Percentiles rank a stretch among this genome's conserved stretches.
phyloP scores from a whole-genome alignment of 768 basidiomycete genomes.

The Leccinum disarticulatum region DNA sequence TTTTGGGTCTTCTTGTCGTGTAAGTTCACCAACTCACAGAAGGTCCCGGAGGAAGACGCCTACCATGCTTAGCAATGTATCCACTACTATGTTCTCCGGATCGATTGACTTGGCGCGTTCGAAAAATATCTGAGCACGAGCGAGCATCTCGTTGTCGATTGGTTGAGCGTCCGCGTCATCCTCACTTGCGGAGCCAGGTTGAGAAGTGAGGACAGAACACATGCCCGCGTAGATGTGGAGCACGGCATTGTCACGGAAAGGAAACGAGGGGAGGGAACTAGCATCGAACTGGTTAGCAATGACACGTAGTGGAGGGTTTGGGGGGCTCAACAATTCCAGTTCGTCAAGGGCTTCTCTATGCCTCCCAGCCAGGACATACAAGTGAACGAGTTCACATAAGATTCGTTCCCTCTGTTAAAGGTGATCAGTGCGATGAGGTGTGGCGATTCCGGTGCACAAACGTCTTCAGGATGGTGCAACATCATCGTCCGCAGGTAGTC shows the following conservation, averaged over 20 bases:
- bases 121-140: slow-evolving; percentile 56
- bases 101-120: slow-evolving; percentile 63
- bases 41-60: slow-evolving; percentile 2
- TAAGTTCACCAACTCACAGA: neutral
- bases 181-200: slow-evolving; percentile 24
- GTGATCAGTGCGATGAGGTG: slow-evolving; percentile 13
- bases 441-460: slow-evolving; percentile 35
- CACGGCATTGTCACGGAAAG: slow-evolving; percentile 78
- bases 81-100: slow-evolving; percentile 52
- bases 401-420: slow-evolving; percentile 64
- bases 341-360: slow-evolving; percentile 79
- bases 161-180: neutral
- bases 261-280: slow-evolving; percentile 85
- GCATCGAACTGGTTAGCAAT: slow-evolving; percentile 4
- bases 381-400: slow-evolving; percentile 71
- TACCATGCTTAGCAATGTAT: slow-evolving; percentile 56
- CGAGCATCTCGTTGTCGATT: slow-evolving; percentile 45
- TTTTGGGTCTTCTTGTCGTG: slow-evolving; percentile 19
- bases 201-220: slow-evolving; percentile 62
- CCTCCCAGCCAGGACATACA: slow-evolving; percentile 56
- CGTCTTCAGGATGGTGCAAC: slow-evolving; percentile 66
- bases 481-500: slow-evolving; percentile 71
- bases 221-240: slow-evolving; percentile 85
- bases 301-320: neutral
- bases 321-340: slow-evolving; percentile 67